A percentile compares a stretch with the other conserved stretches of the same genome.
Evolutionary conservation across 176 grass and related monocot species (phyloP).

Genomic region (Alloteropsis semialata): DNA sequence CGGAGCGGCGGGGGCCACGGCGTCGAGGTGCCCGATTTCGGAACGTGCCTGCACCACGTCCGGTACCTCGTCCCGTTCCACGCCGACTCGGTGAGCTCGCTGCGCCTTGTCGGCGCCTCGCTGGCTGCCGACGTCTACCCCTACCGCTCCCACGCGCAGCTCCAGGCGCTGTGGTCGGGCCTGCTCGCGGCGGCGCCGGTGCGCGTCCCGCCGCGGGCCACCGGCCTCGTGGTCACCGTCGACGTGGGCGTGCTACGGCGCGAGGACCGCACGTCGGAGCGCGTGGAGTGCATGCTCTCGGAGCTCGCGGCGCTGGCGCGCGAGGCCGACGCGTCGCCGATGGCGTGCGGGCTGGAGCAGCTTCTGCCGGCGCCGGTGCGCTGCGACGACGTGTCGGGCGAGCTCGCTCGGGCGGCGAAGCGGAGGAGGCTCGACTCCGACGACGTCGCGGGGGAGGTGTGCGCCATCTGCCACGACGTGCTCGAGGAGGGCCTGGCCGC

Average conservation of each 20-base stretch:
- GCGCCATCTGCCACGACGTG: background rate
- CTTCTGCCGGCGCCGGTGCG: background rate
- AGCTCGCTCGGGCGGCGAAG: background rate
- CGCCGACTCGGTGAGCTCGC: background rate
- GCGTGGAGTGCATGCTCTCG: background rate
- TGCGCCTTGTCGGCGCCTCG: background rate
- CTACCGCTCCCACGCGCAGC: background rate
- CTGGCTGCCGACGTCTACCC: background rate
- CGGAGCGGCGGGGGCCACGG: background rate
- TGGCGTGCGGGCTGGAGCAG: background rate
- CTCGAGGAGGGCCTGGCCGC: background rate
- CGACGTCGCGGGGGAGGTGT: background rate
- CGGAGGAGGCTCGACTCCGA: background rate
- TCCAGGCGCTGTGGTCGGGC: background rate
- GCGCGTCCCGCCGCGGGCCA: background rate
- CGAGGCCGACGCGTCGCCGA: background rate
- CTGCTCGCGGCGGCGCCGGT: background rate
- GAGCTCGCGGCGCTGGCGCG: background rate
- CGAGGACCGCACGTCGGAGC: background rate
- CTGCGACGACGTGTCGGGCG: background rate
- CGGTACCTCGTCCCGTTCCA: background rate
- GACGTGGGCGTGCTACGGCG: background rate
- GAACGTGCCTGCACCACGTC: background rate
- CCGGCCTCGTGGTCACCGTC: background rate
- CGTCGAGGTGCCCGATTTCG: background rate